Base-by-base conservation (phyloP, 2,329 filamentous ascomycete species). In the Aspergillus candidus region DNA sequence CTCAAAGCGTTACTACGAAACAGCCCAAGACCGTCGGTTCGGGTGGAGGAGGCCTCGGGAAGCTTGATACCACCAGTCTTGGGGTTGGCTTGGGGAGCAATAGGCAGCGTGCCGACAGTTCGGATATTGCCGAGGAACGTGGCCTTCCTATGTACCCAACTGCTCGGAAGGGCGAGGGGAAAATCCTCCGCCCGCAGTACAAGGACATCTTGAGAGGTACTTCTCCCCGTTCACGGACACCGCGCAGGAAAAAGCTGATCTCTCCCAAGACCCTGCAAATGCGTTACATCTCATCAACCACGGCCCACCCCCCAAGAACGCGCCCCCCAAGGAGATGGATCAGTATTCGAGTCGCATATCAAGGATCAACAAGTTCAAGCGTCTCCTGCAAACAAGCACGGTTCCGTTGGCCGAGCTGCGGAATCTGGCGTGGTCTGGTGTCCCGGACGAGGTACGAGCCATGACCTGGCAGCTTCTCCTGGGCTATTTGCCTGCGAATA, bases 381-480 rank as follows among this genome's bases (percentile, higher is more conserved):
- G 85, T 57, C 87, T 98, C 41, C 75, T 98, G 6, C 93, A 98
- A 69, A 82, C 91, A 15, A 95, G 88, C 33, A 89, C 87, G 1
- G 93, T 98, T 56, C 84, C 88, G 2, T 70, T 97, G 2, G 74
- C 84, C 13, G 91, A 97, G 41, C 75, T 98, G 17, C 80, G 93
- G 50, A 77, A 88, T 46, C 75, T 89, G 29, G 89, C 93, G 27
- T 98, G 94, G 93, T 93, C 90, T 41, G 93, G 93, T 11, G 79
- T 97, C 31, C 94, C 93, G 0, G 84, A 88, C 57, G 94, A 98
- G 71, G 89, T 98, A 13, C 87, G 94, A 44, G 88, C 93, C 40
- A 96, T 98, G 85, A 93, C 91, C n/a, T 98, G 93, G 93, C 90
- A 97, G 67, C 76, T 98, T 17, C 76, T 98, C 14, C 79, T 98